These are phyloP conservation scores for Macrocystidia cucumis DNA, from an alignment of 1,284 basidiomycete species.

Conservation along the genomic window DNA sequence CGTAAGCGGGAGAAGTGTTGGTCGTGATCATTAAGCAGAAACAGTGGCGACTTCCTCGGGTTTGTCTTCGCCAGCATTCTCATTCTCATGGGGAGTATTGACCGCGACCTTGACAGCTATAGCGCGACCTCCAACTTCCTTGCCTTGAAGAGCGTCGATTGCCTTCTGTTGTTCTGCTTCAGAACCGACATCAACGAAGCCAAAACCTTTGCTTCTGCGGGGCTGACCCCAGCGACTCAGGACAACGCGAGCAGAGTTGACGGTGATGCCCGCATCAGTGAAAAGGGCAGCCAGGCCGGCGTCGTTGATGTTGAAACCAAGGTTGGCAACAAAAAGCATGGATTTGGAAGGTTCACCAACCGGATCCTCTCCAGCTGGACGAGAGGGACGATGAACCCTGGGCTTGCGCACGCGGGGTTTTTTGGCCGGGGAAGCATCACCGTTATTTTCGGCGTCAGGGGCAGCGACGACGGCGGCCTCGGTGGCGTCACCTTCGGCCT, in stretches of 20 bases:
- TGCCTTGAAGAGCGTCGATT: slow-evolving; percentile 73
- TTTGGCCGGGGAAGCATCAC: slow-evolving; percentile 28
- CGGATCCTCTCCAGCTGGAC: slow-evolving; percentile 69
- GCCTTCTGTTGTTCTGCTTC: slow-evolving; percentile 84
- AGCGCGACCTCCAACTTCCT: slow-evolving; percentile 71
- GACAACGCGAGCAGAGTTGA: slow-evolving; percentile 82
- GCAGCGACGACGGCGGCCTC: slow-evolving; percentile 24
- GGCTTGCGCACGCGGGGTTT: slow-evolving; percentile 57
- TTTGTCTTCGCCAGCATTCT: slow-evolving; percentile 28
- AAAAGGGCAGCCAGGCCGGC: slow-evolving; percentile 71
- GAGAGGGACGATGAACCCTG: slow-evolving; percentile 47
- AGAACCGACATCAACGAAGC: slow-evolving; percentile 85
- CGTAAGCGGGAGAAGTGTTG: not conserved
- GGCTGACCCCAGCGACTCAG: slow-evolving; percentile 74
- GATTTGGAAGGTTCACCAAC: slow-evolving; percentile 77
- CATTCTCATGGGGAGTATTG: slow-evolving; percentile 47
- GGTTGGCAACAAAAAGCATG: slow-evolving; percentile 91
- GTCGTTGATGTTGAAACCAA: slow-evolving; percentile 87
- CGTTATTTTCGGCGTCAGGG: slow-evolving; percentile 24
- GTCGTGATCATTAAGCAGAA: slow-evolving; percentile 12
- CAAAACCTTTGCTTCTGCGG: slow-evolving; percentile 87
- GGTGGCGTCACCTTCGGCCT: slow-evolving; percentile 32
- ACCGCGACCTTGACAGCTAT: slow-evolving; percentile 89
- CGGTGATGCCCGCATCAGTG: slow-evolving; percentile 73
- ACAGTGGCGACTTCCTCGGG: slow-evolving; percentile 23